phyloP scores from a whole-genome alignment of 176 grass and related monocot genomes.

The Paspalum notatum region DNA sequence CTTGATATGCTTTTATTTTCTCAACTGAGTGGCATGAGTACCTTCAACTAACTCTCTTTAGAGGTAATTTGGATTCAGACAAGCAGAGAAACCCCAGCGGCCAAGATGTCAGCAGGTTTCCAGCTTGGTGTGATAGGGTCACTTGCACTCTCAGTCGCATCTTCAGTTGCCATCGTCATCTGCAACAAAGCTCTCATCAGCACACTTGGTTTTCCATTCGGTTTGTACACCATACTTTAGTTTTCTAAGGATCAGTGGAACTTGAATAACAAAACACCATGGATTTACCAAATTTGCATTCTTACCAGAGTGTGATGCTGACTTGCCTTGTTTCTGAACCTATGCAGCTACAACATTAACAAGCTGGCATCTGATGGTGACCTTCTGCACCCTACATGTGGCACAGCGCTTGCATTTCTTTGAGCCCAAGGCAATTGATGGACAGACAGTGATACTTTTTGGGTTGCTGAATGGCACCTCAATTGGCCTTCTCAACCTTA shows the following conservation, averaged over 20 bases:
- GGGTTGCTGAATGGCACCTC: constrained; percentile 93
- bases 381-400: constrained; percentile 91
- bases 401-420: constrained; percentile 92
- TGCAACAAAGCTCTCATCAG: constrained; percentile 99
- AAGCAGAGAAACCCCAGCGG: constrained; percentile 48
- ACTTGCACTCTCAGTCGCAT: constrained; percentile 84
- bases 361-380: constrained; percentile 99
- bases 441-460: constrained; percentile 88
- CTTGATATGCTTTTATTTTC: constrained; percentile 19
- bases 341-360: constrained; percentile 89
- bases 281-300: constrained; percentile 36
- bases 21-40: constrained; percentile 24
- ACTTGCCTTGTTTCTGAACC: constrained; percentile 39
- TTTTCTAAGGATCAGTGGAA: constrained; percentile 17
- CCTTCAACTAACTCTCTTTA: constrained; percentile 43
- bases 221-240: constrained; percentile 44
- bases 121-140: constrained; percentile 88
- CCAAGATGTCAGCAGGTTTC: constrained; percentile 67
- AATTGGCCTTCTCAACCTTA: constrained; percentile 96
- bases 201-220: constrained; percentile 94
- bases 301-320: constrained; percentile 12
- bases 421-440: constrained; percentile 88
- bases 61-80: constrained; percentile 42
- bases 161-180: constrained; percentile 97
- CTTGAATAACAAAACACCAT: constrained; percentile 28